Evolutionary conservation across 345 rosid species (phyloP).

Genomic region (Eucalyptus cloeziana): DNA sequence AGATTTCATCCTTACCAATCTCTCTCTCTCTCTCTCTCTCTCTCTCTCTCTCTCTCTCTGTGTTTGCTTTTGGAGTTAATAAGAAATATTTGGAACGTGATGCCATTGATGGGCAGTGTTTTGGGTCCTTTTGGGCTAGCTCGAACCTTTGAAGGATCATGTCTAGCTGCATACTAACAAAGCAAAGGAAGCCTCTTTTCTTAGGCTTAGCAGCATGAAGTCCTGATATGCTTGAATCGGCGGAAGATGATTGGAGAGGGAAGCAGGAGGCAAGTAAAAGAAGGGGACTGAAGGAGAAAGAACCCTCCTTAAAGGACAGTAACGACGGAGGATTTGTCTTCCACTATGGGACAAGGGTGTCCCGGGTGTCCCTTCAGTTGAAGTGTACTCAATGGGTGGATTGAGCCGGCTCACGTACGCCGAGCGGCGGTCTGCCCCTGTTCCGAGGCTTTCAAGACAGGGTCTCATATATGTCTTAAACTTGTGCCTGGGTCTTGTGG

Average conservation of each 20-base stretch:
- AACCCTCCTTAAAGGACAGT: not conserved
- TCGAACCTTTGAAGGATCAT: not conserved
- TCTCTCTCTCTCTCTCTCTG: not conserved
- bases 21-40: not conserved
- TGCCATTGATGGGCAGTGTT: not conserved
- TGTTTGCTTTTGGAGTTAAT: not conserved
- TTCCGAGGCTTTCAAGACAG: not conserved
- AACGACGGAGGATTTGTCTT: not conserved
- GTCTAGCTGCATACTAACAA: not conserved
- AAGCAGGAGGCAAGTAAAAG: not conserved
- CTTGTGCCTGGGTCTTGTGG: not conserved
- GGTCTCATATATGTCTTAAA: not conserved
- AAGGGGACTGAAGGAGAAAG: not conserved
- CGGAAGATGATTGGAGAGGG: not conserved
- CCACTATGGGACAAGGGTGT: not conserved
- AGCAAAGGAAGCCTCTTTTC: not conserved
- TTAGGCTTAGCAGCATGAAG: not conserved
- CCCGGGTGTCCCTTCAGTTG: not conserved
- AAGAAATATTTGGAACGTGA: not conserved
- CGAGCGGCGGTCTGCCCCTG: not conserved
- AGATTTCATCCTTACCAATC: not conserved
- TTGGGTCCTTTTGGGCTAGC: not conserved
- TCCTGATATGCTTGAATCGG: not conserved
- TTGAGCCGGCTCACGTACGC: not conserved
- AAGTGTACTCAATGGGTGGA: not conserved